phyloP scores from a whole-genome alignment of 805 yeast species.

The Candida morakotiae region DNA sequence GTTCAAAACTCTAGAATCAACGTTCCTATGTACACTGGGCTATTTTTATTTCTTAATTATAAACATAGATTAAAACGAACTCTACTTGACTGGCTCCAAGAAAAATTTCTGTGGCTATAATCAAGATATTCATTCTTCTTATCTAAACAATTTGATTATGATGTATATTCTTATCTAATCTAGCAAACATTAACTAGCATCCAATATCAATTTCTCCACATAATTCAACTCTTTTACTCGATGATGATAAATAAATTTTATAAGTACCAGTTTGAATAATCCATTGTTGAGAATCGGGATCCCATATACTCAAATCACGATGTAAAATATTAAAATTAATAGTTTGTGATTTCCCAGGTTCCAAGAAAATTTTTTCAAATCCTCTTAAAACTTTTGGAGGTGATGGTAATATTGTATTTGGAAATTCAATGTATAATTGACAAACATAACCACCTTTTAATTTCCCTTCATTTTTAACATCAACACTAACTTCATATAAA shows the following conservation, averaged over 20 bases:
- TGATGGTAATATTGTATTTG: conserved; percentile 43
- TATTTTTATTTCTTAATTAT: too few species aligned
- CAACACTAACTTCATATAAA: conserved; percentile 42
- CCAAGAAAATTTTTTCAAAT: conserved; percentile 48
- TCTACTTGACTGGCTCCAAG: background rate
- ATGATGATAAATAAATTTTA: conserved; percentile 47
- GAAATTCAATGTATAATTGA: conserved; percentile 52
- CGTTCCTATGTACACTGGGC: too few species aligned
- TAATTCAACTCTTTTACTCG: conserved; percentile 44
- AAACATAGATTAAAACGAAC: too few species aligned
- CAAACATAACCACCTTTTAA: conserved; percentile 45
- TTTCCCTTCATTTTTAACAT: conserved; percentile 46
- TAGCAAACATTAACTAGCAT: conserved; percentile 7
- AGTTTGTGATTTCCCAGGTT: conserved; percentile 33
- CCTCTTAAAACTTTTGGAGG: conserved; percentile 55
- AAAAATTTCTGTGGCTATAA: background rate
- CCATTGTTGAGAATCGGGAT: conserved; percentile 53
- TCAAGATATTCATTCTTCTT: background rate
- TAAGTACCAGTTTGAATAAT: conserved; percentile 53
- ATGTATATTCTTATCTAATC: background rate
- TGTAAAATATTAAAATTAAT: conserved; percentile 43
- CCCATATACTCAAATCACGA: conserved; percentile 58
- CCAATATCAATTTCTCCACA: conserved; percentile 44
- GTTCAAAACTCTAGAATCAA: too few species aligned
- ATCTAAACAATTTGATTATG: too few species aligned